Percentiles rank a stretch among this genome's conserved stretches.
Evolutionary conservation across 2,329 filamentous ascomycete genomes (phyloP).

Genomic region (Scytalidium lignicola): DNA sequence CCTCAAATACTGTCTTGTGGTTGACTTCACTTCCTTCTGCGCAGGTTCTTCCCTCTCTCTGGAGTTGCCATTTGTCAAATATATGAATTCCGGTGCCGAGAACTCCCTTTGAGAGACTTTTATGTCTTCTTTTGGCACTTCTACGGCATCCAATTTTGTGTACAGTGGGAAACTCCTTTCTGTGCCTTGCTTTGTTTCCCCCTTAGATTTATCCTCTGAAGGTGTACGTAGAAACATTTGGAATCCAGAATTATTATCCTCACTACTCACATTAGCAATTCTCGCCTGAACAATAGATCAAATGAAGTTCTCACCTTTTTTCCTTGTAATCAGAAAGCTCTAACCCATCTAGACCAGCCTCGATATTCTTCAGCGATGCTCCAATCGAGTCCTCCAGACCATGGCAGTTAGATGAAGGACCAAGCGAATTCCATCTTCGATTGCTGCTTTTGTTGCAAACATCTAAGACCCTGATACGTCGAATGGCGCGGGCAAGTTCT

Average conservation of each 20-base stretch:
- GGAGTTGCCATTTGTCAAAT: neutral
- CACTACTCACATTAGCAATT: constrained; percentile 5
- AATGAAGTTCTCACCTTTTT: constrained; percentile 8
- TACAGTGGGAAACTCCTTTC: neutral
- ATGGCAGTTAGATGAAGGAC: constrained; percentile 13
- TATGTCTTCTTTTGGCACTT: neutral
- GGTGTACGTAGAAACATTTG: constrained; percentile 1
- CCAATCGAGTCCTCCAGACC: constrained; percentile 15
- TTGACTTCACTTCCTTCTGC: constrained; percentile 1
- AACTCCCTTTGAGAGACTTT: constrained; percentile 1
- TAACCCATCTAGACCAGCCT: constrained; percentile 12
- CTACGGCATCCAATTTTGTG: neutral
- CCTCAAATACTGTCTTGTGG: neutral
- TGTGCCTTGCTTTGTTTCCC: constrained; percentile 1
- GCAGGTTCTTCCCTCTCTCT: neutral
- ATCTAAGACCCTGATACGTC: constrained; percentile 17
- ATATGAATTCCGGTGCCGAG: neutral
- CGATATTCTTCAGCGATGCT: constrained; percentile 11
- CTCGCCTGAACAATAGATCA: neutral
- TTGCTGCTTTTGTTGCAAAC: constrained; percentile 15
- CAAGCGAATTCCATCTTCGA: constrained; percentile 12
- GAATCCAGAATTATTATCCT: constrained; percentile 4
- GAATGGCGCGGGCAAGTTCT: constrained; percentile 11
- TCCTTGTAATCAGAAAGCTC: constrained; percentile 12
- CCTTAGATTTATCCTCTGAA: constrained; percentile 1